Base-by-base conservation (phyloP, 352 stramenopile species). In the Blastocystis sp. region DNA sequence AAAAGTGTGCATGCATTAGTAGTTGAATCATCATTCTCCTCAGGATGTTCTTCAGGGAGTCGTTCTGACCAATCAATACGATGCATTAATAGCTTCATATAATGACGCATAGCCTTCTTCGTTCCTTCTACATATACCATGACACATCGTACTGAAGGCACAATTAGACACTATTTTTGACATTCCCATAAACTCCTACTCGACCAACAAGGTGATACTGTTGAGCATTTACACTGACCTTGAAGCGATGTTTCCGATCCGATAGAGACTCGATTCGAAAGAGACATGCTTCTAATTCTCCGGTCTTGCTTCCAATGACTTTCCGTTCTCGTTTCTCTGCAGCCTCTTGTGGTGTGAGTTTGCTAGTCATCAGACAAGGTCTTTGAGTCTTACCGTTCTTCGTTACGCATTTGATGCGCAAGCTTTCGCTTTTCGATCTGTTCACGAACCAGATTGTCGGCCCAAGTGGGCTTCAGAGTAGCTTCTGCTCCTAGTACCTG, bases 111-210 rank as follows among this genome's bases (percentile, higher is more conserved):
- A 7, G 73, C 54, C 73, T 84, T 84, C 58, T 84, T 84, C 1
- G 73, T 84, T 1, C 73, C 73, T 44, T 84, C 73, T 30, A 84
- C 73, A 60, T 84, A 84, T 44, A 84, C 22, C 54, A 66, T 70
- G 24, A 66, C 54, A 13, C 73, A 84, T n/a, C 58, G 54, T 22
- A 35, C 58, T n/a, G 73, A 48, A 17, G 73, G 73, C 30, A 84
- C 73, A 40, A 70, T 84, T n/a, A 70, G 33, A 53, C 54, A 66
- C 73, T 84, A 84, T n/a, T 13, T 40, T 2, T 33, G 15, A 54
- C 30, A 19, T 24, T n/a, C 53, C 48, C 4, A 24, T 22, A n/a
- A n/a, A 15, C 4, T 6, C 40, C 58, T 19, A 84, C 73, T 13
- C 73, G 70, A 40, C 73, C 73, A 37, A 70, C 58, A 4, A 84